Evolutionary conservation across 768 basidiomycete species (phyloP), one percentile per base, ranked within the genome.

Genomic region (Tricholoma furcatifolium): DNA sequence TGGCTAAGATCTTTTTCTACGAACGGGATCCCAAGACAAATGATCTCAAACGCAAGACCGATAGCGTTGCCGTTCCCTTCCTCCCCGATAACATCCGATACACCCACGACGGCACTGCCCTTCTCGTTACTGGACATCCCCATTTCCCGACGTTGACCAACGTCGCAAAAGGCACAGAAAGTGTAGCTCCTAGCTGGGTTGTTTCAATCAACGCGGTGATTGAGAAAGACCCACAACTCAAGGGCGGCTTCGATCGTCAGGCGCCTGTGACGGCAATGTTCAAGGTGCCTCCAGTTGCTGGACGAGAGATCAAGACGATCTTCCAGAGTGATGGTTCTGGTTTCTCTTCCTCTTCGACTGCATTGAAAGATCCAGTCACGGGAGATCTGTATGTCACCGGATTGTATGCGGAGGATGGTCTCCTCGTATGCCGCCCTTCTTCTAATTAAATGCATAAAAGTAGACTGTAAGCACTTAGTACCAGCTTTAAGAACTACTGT

Each of bases 241-340:
- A 47, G 15, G 51, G 51, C 20, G 51, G 56, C 20, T 79, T 72
- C 46, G 81, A 84, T 50, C 30, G 44, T 4, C 65, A 69, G 7
- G 81, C 81, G 3, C 82, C 83, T 0, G 62, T 80, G 35, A 74
- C 85, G 0, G 75, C 73, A 32, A 72, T 64, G 50, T 63, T 62
- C 41, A 74, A 78, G 42, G 73, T 77, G 1, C 62, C 73, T 0
- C 59, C 63, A 14, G 62, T 70, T 23, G 56, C 55, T 9, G 69
- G 69, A 2, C 70, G 77, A 59, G 72, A 74, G 31, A 50, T 88
- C 27, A 72, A 77, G 60, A 87, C 88, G 0, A 56, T 90, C n/a
- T 89, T 87, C 69, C 87, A 87, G 69, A 89, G 88, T 59, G 73
- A 83, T 55, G 87, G 88, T n/a, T 71, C 74, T 3, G 76, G 76